Evolutionary conservation across 2,329 filamentous ascomycete genomes (phyloP).

Genomic region (Colletotrichum chrysophilum): DNA sequence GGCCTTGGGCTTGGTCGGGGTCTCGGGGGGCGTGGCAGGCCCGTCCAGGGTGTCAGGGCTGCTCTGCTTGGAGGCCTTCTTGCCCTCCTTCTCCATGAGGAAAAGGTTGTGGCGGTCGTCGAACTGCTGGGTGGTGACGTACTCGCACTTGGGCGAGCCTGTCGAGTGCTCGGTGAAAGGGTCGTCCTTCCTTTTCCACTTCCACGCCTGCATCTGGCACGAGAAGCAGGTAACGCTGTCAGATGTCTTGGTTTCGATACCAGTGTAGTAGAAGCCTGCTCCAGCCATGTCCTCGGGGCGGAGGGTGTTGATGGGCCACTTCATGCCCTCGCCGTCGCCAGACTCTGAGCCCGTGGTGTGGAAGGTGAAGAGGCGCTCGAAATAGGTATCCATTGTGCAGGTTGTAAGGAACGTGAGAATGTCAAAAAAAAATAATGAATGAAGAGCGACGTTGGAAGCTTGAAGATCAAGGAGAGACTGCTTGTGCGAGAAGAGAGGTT

Average conservation of each 20-base stretch:
- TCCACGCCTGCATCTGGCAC: not conserved
- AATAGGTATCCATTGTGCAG: not conserved
- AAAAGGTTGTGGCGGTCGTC: not conserved
- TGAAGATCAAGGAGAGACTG: not conserved
- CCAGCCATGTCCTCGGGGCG: constrained; percentile 7
- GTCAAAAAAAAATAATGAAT: no score
- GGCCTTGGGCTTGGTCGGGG: not conserved
- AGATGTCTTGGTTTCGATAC: fast-evolving
- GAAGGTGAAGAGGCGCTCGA: not conserved
- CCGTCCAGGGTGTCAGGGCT: fast-evolving
- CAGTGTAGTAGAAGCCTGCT: not conserved
- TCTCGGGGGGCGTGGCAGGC: not conserved
- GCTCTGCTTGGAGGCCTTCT: not conserved
- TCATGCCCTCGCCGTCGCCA: not conserved
- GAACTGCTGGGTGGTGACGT: not conserved
- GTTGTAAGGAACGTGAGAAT: not conserved
- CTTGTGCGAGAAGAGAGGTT: fast-evolving
- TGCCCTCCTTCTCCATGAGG: not conserved
- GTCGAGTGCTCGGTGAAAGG: not conserved
- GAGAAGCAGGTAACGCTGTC: not conserved
- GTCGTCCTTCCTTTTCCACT: constrained; percentile 8
- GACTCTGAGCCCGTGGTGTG: not conserved
- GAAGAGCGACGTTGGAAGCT: no score
- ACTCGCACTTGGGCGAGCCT: not conserved
- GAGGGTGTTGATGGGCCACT: not conserved